phyloP scores from a whole-genome alignment of 78 protist genomes.

The Dictyostelium firmibasis region DNA sequence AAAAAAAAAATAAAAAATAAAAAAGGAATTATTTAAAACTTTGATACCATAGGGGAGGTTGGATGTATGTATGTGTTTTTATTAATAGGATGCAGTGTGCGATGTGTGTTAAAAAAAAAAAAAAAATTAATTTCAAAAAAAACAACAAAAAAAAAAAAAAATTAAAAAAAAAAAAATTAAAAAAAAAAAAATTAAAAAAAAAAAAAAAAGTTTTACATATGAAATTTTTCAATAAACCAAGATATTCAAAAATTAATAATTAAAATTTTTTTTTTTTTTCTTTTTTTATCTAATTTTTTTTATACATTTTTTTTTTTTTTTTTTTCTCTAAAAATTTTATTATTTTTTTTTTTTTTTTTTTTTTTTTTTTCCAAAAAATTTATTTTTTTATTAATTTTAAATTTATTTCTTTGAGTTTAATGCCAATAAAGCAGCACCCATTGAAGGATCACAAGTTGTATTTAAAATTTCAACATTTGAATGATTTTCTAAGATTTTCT shows the following conservation, averaged over 20 bases:
- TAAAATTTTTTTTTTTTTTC: too few relatives aligned
- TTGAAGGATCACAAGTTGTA: conserved; percentile 10
- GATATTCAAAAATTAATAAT: background rate
- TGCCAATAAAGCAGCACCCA: conserved; percentile 66
- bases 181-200: background rate
- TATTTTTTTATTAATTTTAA: background rate
- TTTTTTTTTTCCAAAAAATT: background rate
- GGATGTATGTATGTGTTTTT: background rate
- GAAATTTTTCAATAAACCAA: too few relatives aligned
- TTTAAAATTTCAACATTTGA: conserved; percentile 25
- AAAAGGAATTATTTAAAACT: background rate
- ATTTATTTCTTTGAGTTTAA: background rate
- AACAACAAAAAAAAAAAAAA: background rate
- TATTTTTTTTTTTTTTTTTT: background rate
- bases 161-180: background rate
- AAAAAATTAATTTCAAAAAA: background rate
- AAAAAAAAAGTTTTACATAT: background rate
- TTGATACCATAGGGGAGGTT: background rate
- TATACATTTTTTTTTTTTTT: background rate
- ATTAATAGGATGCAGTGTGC: background rate
- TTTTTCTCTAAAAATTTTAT: background rate
- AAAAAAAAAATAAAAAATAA: too few relatives aligned
- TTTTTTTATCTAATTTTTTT: too few relatives aligned
- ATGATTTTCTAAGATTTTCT: background rate
- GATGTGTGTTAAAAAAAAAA: background rate